A percentile compares a stretch with the other conserved stretches of the same genome.
Conservation (phyloP, 1,284 basidiomycete species). For the Athelia sp. region DNA sequence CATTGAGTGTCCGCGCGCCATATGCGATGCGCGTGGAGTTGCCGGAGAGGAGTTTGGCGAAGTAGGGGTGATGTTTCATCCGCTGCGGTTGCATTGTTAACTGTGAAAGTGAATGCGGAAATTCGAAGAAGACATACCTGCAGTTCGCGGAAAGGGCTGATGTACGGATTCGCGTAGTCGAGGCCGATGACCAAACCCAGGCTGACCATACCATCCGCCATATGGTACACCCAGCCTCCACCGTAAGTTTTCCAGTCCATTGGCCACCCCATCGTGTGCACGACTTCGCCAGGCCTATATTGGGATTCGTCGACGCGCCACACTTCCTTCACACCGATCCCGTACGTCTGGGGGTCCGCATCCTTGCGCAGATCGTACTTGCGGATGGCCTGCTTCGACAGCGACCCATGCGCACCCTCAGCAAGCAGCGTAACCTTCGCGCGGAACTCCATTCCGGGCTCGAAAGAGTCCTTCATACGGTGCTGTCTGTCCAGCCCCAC, state of each 20-base stretch:
- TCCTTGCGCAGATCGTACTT: slow-evolving; percentile 75
- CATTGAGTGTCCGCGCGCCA: slow-evolving; percentile 88
- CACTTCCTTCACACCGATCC: slow-evolving; percentile 95
- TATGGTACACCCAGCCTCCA: slow-evolving; percentile 94
- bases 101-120: slow-evolving; percentile 5
- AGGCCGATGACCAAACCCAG: slow-evolving; percentile 91
- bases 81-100: slow-evolving; percentile 44
- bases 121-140: slow-evolving; percentile 52
- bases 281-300: slow-evolving; percentile 80
- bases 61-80: slow-evolving; percentile 97
- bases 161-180: slow-evolving; percentile 93
- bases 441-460: slow-evolving; percentile 96
- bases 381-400: slow-evolving; percentile 80
- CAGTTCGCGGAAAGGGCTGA: slow-evolving; percentile 91
- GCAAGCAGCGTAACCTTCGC: slow-evolving; percentile 94
- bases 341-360: slow-evolving; percentile 93
- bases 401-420: slow-evolving; percentile 92
- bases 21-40: slow-evolving; percentile 80
- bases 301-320: slow-evolving; percentile 85
- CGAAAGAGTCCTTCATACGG: slow-evolving; percentile 84
- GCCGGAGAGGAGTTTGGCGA: slow-evolving; percentile 75
- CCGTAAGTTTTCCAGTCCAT: slow-evolving; percentile 86
- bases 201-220: slow-evolving; percentile 89
- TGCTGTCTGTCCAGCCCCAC: slow-evolving; percentile 85
- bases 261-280: slow-evolving; percentile 96